Conservation (phyloP, 371 early-diverging fungal genomes). For the Rhizopus arrhizus region DNA sequence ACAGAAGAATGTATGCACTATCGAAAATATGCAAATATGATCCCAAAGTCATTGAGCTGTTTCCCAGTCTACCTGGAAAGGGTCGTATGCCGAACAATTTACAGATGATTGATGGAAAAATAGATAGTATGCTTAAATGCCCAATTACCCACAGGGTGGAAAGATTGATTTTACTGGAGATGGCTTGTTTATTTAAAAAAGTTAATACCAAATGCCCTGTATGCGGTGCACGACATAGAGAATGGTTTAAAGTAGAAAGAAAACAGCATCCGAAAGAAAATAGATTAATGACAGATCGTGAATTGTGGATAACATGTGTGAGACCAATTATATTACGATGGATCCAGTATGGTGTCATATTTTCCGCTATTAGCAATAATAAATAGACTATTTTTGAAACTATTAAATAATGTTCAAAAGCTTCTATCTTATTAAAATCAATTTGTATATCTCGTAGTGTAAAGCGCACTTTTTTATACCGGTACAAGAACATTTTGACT, state of each 20-base stretch:
- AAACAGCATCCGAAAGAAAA: not conserved
- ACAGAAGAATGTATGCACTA: slow-evolving; percentile 57
- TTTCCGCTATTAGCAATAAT: slow-evolving; percentile 14
- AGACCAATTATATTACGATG: slow-evolving; percentile 38
- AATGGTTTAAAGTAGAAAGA: slow-evolving; percentile 48
- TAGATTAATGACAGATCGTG: slow-evolving; percentile 28
- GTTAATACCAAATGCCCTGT: slow-evolving; percentile 36
- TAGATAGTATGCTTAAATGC: slow-evolving; percentile 31
- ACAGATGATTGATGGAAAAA: slow-evolving; percentile 5
- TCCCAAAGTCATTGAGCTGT: slow-evolving; percentile 50
- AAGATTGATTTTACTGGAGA: slow-evolving; percentile 58
- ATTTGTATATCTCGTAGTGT: no score
- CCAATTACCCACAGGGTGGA: slow-evolving; percentile 55
- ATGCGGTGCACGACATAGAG: slow-evolving; percentile 50
- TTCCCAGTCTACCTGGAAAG: slow-evolving; percentile 34
- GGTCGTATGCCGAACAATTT: slow-evolving; percentile 22
- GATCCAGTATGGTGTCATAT: slow-evolving; percentile 40
- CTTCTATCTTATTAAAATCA: no score
- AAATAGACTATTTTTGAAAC: not conserved
- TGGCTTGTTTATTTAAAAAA: slow-evolving; percentile 29
- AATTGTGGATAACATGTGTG: slow-evolving; percentile 26
- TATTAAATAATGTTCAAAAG: no score
- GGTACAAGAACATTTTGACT: no score
- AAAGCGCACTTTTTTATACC: no score
- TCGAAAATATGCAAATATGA: slow-evolving; percentile 43